phyloP scores from a whole-genome alignment of 1,284 basidiomycete genomes.

The Ceratobasidium sp. region DNA sequence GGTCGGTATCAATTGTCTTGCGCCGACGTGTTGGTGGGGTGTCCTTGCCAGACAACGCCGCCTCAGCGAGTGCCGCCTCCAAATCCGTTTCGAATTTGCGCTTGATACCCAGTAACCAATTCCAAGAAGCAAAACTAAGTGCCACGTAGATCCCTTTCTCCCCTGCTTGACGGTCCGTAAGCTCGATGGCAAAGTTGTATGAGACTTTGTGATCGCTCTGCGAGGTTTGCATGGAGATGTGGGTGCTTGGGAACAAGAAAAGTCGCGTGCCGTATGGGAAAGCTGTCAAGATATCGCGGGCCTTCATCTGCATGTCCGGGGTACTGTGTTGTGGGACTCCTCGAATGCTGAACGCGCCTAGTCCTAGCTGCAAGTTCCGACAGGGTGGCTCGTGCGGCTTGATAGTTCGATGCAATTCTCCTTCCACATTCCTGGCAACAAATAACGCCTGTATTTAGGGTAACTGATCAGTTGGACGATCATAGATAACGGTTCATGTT shows the following conservation, averaged over 20 bases:
- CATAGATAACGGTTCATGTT: not conserved
- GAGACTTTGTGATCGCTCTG: slow-evolving; percentile 55
- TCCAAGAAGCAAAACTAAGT: slow-evolving; percentile 79
- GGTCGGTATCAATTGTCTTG: slow-evolving; percentile 26
- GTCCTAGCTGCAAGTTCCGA: slow-evolving; percentile 70
- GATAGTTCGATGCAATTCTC: slow-evolving; percentile 70
- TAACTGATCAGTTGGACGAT: not conserved
- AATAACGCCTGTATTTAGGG: slow-evolving; percentile 14
- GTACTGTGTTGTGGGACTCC: slow-evolving; percentile 25
- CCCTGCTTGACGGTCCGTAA: slow-evolving; percentile 61
- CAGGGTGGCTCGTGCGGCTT: slow-evolving; percentile 63
- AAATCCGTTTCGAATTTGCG: slow-evolving; percentile 30
- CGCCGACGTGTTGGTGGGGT: slow-evolving; percentile 7
- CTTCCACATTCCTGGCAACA: slow-evolving; percentile 59
- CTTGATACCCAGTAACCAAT: slow-evolving; percentile 64
- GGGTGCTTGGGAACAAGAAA: slow-evolving; percentile 68
- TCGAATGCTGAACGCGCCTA: slow-evolving; percentile 42
- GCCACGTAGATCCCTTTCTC: slow-evolving; percentile 78
- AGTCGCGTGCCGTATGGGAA: slow-evolving; percentile 28
- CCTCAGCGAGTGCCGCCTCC: slow-evolving; percentile 26
- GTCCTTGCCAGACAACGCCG: slow-evolving; percentile 8
- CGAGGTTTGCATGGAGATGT: slow-evolving; percentile 65
- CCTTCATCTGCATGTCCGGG: slow-evolving; percentile 21
- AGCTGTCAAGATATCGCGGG: slow-evolving; percentile 1
- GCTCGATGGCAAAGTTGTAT: slow-evolving; percentile 80